Base-by-base conservation (phyloP, 345 rosid species). In the Heritiera fomes region DNA sequence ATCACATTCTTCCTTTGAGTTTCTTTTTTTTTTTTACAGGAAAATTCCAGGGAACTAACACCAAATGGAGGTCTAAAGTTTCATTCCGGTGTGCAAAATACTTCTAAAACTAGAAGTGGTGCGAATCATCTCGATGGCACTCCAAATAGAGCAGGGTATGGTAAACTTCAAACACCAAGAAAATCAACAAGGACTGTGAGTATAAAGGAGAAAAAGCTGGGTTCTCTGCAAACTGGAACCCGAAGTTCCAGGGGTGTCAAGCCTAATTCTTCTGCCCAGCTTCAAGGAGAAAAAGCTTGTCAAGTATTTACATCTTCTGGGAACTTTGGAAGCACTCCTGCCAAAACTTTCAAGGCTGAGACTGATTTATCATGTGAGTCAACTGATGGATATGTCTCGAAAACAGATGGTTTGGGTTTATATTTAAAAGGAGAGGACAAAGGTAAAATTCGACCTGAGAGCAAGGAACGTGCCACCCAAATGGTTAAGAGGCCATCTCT, bases 31-130 rank as follows among this genome's bases (percentile, higher is more conserved):
- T 69, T 7, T 49, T 43, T 28, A 58, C 71, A 85, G 88, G 87
- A 59, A 77, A 76, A 76, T 40, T 77, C 77, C 15, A 6, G 15
- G 32, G 76, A 77, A 11, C 13, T 60, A 58, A 40, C 80, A 50
- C 81, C 75, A 65, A 59, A 64, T 17, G 80, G 71, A 61, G 81
- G 50, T 45, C 13, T 70, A 62, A 86, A 65, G 76, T 80, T 80
- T 50, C 79, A 65, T 62, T 70, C 75, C 49, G 84, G 81, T 40
- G 49, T 17, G 5, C 71, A 71, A 53, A 45, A 59, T n/a, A 66
- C 20, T 69, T 64, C 67, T 79, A 82, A 40, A 76, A 50, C 23
- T 46, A 68, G 75, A 62, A 53, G 70, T 23, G 62, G 46, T 20
- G 7, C 1, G 1, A 61, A 61, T 60, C 30, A 71, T 8, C 45